Conservation (phyloP, 306 rosid genomes). For the Rubus parviflorus region DNA sequence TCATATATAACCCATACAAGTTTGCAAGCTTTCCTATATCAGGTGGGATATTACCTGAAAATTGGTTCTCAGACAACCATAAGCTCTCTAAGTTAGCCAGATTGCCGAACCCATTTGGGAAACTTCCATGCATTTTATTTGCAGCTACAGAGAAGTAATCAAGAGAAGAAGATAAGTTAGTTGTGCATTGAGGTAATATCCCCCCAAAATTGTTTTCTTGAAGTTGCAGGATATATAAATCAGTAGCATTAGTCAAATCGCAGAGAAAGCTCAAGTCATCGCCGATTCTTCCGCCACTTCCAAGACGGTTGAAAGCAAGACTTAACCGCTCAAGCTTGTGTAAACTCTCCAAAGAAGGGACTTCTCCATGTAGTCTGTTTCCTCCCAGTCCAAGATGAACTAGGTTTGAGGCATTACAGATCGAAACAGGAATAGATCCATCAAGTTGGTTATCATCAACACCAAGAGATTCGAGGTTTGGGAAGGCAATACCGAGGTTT, state of each 20-base stretch:
- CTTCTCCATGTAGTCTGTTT: neutral
- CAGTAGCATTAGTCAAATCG: neutral
- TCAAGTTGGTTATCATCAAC: neutral
- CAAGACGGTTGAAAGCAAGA: neutral
- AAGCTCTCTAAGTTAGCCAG: neutral
- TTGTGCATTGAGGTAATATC: neutral
- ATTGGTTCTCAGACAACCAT: neutral
- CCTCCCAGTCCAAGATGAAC: neutral
- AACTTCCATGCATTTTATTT: too few species aligned
- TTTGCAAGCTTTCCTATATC: too few species aligned
- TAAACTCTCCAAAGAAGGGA: neutral
- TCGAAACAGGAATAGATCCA: neutral
- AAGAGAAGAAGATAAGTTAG: neutral
- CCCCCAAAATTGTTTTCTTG: neutral
- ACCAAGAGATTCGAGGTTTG: neutral
- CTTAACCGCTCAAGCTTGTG: neutral
- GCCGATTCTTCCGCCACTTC: neutral
- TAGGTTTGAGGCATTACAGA: neutral
- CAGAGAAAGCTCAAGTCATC: conserved; percentile 8
- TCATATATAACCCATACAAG: too few species aligned
- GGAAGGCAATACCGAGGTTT: neutral
- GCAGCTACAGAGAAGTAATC: accelerated
- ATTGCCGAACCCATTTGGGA: too few species aligned
- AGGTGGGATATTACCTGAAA: neutral
- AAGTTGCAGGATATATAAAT: neutral